These are phyloP conservation scores for Pseudogymnoascus sp. DNA, from an alignment of 2,329 filamentous ascomycete species.

Conservation along the genomic window DNA sequence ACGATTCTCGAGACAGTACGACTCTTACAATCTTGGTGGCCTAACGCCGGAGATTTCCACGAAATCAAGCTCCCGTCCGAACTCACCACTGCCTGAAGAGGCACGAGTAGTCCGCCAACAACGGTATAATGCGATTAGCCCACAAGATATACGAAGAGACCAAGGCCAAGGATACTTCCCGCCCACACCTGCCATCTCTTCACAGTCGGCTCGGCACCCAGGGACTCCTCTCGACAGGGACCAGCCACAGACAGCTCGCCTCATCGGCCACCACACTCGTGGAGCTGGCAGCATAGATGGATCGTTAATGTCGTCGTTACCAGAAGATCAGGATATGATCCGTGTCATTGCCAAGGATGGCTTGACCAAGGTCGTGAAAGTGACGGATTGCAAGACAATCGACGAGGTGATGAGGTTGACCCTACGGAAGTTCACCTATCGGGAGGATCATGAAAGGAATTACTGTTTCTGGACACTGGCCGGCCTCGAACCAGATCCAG, in stretches of 20 bases:
- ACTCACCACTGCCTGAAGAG: conserved; percentile 49
- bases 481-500: conserved; percentile 75
- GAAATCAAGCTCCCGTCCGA: conserved; percentile 60
- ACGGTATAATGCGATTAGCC: conserved; percentile 55
- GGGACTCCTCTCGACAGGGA: conserved; percentile 54
- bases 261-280: conserved; percentile 64
- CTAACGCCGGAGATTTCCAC: conserved; percentile 33
- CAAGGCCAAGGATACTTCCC: conserved; percentile 45
- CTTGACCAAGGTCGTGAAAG: conserved; percentile 87
- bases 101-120: conserved; percentile 29
- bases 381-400: conserved; percentile 82
- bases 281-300: conserved; percentile 81
- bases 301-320: conserved; percentile 77
- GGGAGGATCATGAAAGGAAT: conserved; percentile 85
- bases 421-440: conserved; percentile 77
- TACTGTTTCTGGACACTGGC: conserved; percentile 96
- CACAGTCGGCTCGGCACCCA: conserved; percentile 46
- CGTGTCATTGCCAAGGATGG: conserved; percentile 89
- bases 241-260: conserved; percentile 50
- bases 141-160: conserved; percentile 49
- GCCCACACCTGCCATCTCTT: conserved; percentile 42
- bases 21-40: conserved; percentile 15
- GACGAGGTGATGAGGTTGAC: conserved; percentile 91
- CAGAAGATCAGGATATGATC: conserved; percentile 81
- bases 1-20: conserved; percentile 54